Percentiles rank a stretch among this genome's conserved stretches.
These are phyloP conservation scores for Suillus hirtellus DNA, from an alignment of 768 basidiomycete genomes.

Conservation along the genomic window DNA sequence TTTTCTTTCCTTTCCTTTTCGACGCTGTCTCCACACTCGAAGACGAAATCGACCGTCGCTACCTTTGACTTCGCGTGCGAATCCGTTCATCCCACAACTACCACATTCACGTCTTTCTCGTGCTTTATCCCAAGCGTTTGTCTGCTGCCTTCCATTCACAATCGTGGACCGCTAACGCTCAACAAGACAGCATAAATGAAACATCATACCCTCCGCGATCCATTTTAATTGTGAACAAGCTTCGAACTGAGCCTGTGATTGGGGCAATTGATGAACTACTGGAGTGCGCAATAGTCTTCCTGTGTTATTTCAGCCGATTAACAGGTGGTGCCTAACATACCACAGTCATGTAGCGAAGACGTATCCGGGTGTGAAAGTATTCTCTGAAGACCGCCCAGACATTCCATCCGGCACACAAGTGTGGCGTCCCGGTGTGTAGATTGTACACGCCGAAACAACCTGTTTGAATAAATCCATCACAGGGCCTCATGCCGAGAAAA, in stretches of 20 bases:
- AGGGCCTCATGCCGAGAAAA: conserved; percentile 56
- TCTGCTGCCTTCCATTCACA: neutral
- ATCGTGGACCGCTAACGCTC: conserved; percentile 24
- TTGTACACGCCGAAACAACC: neutral
- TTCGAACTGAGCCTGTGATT: conserved; percentile 75
- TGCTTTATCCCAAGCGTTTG: conserved; percentile 10
- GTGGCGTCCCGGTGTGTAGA: conserved; percentile 60
- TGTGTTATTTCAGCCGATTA: neutral
- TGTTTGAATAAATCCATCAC: conserved; percentile 13
- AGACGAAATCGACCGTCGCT: neutral
- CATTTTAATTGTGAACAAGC: conserved; percentile 79
- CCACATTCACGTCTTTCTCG: neutral
- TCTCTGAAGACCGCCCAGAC: conserved; percentile 65
- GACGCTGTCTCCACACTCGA: neutral
- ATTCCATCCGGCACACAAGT: conserved; percentile 63
- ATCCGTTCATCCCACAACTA: neutral
- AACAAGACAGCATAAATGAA: conserved; percentile 25
- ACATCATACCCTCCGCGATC: conserved; percentile 49
- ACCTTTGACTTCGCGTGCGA: neutral
- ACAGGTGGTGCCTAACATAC: conserved; percentile 9
- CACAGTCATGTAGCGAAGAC: conserved; percentile 55
- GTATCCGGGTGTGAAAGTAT: conserved; percentile 63
- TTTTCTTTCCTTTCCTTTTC: neutral
- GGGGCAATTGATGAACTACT: conserved; percentile 75
- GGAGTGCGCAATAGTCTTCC: conserved; percentile 43